Evolutionary conservation across 192 early-diverging fungal species (phyloP), one percentile per base, ranked within the genome.

Genomic region (Backusella tarrabulga): DNA sequence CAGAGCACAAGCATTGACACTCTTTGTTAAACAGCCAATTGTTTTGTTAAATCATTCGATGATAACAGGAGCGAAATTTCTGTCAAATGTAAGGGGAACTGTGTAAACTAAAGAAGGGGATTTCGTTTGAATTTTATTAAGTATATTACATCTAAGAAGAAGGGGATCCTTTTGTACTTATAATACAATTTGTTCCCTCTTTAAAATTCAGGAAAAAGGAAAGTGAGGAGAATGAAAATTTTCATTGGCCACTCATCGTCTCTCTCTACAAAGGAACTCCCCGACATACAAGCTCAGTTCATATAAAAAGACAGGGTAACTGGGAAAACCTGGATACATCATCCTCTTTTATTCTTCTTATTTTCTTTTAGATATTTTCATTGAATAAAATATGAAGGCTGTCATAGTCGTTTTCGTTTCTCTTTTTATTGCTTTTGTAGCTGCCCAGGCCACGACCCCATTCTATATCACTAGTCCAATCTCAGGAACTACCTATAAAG

Each of bases 391-490:
- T 8, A 63, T 63, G 56, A 63, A 63, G 56, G 21, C 56, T 29
- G 3, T 14, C 11, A 26, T 63, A 63, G 56, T 63, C 56, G 23
- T 29, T 14, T 63, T 26, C 26, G 11, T 77, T 35, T 50, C 76
- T 9, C 56, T 81, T 35, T 40, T 71, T 17, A 26, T 71, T 36
- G 46, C 76, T 29, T 52, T 69, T 6, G 75, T 60, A 19, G 69
- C 74, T 66, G 79, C 79, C 56, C 75, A 77, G 34, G 26, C 23
- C 4, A 26, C 50, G 14, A 67, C 71, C 29, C 38, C 76, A 21
- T 81, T 77, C 42, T 81, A 81, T 17, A 75, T 81, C 56, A 81
- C 80, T 14, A 19, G 54, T 41, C 80, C 80, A 11, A 52, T 81
- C 40, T 44, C 42, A 41, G 73, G 73, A 11, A 77, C 52, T 72